These are phyloP conservation scores for Calonectria honghensis DNA, from an alignment of 2,329 filamentous ascomycete genomes.

Conservation along the genomic window DNA sequence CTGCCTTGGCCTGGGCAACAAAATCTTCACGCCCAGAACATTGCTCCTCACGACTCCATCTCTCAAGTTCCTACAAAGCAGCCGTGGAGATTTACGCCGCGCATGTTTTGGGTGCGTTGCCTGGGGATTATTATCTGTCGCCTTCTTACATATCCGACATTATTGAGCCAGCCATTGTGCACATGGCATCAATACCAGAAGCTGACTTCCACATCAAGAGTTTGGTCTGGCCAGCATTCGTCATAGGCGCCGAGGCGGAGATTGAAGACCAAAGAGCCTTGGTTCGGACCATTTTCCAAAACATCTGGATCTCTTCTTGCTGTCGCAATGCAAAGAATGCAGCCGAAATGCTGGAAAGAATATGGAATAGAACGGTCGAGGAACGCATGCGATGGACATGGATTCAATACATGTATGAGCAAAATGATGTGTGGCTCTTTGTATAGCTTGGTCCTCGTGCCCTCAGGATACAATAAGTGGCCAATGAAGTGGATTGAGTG, in stretches of 20 bases:
- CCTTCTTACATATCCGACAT: neutral
- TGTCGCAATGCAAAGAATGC: conserved; percentile 41
- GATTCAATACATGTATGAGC: conserved; percentile 38
- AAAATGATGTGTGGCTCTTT: conserved; percentile 31
- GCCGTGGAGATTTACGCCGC: conserved; percentile 36
- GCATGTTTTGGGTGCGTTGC: neutral
- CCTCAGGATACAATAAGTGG: no score
- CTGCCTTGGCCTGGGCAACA: conserved; percentile 20
- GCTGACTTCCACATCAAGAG: conserved; percentile 44
- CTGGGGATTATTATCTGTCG: neutral
- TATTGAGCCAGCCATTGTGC: conserved; percentile 21
- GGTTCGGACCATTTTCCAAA: conserved; percentile 24
- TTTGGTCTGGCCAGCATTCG: conserved; percentile 39
- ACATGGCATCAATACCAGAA: conserved; percentile 28
- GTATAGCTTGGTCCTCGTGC: conserved; percentile 1
- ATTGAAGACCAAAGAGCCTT: conserved; percentile 3
- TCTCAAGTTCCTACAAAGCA: conserved; percentile 36
- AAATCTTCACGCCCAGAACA: conserved; percentile 32
- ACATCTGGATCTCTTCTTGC: conserved; percentile 40
- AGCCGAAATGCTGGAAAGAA: conserved; percentile 27
- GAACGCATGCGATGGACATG: conserved; percentile 14
- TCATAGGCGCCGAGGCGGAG: conserved; percentile 35
- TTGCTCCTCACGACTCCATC: conserved; percentile 29
- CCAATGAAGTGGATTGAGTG: no score
- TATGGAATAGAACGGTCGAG: conserved; percentile 22